These are phyloP conservation scores for Acanthamoeba sp. DNA, from an alignment of 208 protist species.

Conservation along the genomic window DNA sequence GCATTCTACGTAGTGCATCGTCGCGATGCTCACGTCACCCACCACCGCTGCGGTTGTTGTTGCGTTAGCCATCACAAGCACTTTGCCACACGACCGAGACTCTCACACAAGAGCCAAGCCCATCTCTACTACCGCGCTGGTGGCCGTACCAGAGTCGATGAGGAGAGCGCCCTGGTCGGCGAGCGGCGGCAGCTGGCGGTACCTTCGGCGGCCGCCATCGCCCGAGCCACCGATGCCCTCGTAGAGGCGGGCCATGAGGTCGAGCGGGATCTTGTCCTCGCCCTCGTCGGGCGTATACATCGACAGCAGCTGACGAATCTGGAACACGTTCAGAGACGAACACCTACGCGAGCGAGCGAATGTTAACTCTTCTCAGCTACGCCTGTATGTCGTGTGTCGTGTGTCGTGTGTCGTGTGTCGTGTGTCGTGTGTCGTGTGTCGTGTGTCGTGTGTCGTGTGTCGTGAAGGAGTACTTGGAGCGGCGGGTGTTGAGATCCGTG, in stretches of 20 bases:
- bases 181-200: not conserved
- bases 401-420: too few relatives aligned
- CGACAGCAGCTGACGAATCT: conserved; percentile 70
- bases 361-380: too few relatives aligned
- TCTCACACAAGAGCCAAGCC: not conserved
- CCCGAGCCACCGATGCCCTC: not conserved
- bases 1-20: conserved; percentile 68
- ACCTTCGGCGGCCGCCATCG: not conserved
- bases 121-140: not conserved
- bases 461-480: not conserved
- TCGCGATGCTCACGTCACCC: conserved; percentile 47
- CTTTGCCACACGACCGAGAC: not conserved
- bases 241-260: conserved; percentile 45
- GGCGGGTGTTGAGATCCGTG: conserved; percentile 3
- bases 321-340: conserved; percentile 64
- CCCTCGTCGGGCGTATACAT: conserved; percentile 67
- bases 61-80: not conserved
- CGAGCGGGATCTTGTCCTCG: conserved; percentile 56
- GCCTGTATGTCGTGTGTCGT: not conserved
- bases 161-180: conserved; percentile 49
- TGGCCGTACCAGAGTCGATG: conserved; percentile 7
- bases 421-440: too few relatives aligned
- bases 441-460: too few relatives aligned
- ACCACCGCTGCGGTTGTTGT: too few relatives aligned
- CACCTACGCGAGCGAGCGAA: not conserved